Evolutionary conservation across 1,139 yeast species (phyloP).

Genomic region (Suhomyces choctaworum): DNA sequence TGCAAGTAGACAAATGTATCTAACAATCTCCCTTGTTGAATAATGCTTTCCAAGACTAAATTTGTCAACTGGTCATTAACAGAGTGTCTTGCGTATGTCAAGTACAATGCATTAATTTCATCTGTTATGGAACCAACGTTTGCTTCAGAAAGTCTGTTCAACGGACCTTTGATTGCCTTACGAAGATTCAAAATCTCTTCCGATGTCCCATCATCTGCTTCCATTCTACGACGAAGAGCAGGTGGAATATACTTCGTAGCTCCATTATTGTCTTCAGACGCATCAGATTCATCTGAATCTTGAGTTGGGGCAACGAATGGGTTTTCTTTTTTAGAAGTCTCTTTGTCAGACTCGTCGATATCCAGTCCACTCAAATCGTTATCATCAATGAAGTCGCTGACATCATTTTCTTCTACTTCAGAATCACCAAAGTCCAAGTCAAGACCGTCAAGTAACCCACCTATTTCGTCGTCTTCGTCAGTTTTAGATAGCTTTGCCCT

Average conservation of each 20-base stretch:
- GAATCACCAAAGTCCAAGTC: slow-evolving; percentile 53
- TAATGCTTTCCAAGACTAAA: slow-evolving; percentile 65
- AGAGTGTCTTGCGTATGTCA: slow-evolving; percentile 68
- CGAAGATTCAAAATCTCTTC: slow-evolving; percentile 54
- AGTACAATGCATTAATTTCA: slow-evolving; percentile 64
- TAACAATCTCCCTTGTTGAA: slow-evolving; percentile 61
- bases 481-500: slow-evolving; percentile 42
- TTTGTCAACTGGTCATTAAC: slow-evolving; percentile 70
- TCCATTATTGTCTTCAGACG: slow-evolving; percentile 17
- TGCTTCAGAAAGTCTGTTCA: slow-evolving; percentile 85
- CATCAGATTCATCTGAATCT: slow-evolving; percentile 7
- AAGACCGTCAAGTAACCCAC: slow-evolving; percentile 74
- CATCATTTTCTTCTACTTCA: slow-evolving; percentile 24
- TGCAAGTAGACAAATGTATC: slow-evolving; percentile 81
- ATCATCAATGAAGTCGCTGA: slow-evolving; percentile 19
- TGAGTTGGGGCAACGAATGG: slow-evolving; percentile 80
- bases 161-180: slow-evolving; percentile 70
- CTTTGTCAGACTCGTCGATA: slow-evolving; percentile 21
- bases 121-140: slow-evolving; percentile 70
- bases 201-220: slow-evolving; percentile 39
- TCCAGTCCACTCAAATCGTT: no score
- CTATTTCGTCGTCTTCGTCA: slow-evolving; percentile 68
- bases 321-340: slow-evolving; percentile 53
- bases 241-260: slow-evolving; percentile 74
- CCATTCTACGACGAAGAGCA: slow-evolving; percentile 61